Evolutionary conservation across 345 rosid species (phyloP).

Genomic region (Lumnitzera littorea): DNA sequence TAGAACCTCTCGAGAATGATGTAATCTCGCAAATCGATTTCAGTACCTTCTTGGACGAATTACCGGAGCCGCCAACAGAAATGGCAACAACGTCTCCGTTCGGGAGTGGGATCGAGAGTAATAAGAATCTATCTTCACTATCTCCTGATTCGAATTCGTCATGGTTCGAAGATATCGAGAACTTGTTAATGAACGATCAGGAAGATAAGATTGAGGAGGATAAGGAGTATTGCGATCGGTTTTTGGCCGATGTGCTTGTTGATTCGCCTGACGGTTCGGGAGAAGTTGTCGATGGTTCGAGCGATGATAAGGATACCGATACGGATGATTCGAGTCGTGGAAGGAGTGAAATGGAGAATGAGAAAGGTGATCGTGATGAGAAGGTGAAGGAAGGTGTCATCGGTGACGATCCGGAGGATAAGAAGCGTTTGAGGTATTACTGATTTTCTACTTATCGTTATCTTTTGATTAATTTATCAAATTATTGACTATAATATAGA

Average conservation of each 20-base stretch:
- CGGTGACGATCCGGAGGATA: slow-evolving; percentile 38
- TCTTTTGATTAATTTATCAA: too few relatives aligned
- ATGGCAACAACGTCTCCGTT: slow-evolving; percentile 12
- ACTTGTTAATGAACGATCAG: slow-evolving; percentile 39
- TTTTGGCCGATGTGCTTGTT: slow-evolving; percentile 36
- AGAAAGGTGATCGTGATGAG: background rate
- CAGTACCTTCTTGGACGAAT: slow-evolving; percentile 16
- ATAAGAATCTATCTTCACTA: background rate
- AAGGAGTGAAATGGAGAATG: background rate
- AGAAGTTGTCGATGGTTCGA: slow-evolving; percentile 13
- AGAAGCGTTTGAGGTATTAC: slow-evolving; percentile 56
- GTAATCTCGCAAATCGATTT: slow-evolving; percentile 24
- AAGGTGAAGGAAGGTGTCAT: slow-evolving; percentile 16
- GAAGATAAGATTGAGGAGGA: slow-evolving; percentile 18
- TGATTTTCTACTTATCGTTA: slow-evolving; percentile 7
- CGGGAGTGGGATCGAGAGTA: background rate
- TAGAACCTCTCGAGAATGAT: slow-evolving; percentile 12
- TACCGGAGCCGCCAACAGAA: slow-evolving; percentile 13
- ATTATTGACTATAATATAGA: background rate
- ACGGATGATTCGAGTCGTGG: slow-evolving; percentile 2
- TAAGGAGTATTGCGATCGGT: slow-evolving; percentile 20
- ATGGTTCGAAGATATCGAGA: slow-evolving; percentile 42
- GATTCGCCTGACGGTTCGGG: slow-evolving; percentile 30
- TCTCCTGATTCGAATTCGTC: slow-evolving; percentile 25
- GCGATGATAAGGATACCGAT: slow-evolving; percentile 6